Percentiles rank a stretch among this genome's conserved stretches.
Evolutionary conservation across 257 asterid species (phyloP).

Genomic region (Echium plantagineum): DNA sequence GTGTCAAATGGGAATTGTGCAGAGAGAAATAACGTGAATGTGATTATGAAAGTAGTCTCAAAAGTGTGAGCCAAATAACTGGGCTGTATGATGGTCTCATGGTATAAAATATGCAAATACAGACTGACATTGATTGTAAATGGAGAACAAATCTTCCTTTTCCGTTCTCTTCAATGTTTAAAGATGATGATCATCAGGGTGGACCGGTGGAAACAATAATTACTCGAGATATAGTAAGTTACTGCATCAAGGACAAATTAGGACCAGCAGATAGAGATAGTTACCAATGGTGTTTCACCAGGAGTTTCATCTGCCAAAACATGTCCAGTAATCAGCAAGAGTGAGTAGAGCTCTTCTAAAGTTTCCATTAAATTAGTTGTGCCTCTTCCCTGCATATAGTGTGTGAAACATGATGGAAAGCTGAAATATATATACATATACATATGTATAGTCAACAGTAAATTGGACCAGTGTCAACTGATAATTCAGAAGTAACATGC

Average conservation of each 20-base stretch:
- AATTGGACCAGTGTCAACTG: not conserved
- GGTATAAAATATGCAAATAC: not conserved
- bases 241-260: constrained; percentile 4
- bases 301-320: constrained; percentile 92
- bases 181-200: constrained; percentile 9
- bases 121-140: not conserved
- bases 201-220: constrained; percentile 8
- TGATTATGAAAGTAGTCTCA: no score
- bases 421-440: not conserved
- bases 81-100: no score
- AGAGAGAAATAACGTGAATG: not conserved
- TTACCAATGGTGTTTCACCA: constrained; percentile 94
- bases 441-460: not conserved
- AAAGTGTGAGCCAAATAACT: no score
- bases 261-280: constrained; percentile 4
- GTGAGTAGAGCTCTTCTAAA: constrained; percentile 92
- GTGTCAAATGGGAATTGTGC: not conserved
- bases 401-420: constrained; percentile 17
- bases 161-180: not conserved
- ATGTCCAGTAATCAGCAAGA: constrained; percentile 79
- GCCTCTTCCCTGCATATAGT: constrained; percentile 67
- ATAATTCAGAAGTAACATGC: no score
- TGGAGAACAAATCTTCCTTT: not conserved
- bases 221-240: constrained; percentile 1
- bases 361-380: constrained; percentile 71